Conservation (phyloP, 2,329 filamentous ascomycete species). For the Alternaria longipes region DNA sequence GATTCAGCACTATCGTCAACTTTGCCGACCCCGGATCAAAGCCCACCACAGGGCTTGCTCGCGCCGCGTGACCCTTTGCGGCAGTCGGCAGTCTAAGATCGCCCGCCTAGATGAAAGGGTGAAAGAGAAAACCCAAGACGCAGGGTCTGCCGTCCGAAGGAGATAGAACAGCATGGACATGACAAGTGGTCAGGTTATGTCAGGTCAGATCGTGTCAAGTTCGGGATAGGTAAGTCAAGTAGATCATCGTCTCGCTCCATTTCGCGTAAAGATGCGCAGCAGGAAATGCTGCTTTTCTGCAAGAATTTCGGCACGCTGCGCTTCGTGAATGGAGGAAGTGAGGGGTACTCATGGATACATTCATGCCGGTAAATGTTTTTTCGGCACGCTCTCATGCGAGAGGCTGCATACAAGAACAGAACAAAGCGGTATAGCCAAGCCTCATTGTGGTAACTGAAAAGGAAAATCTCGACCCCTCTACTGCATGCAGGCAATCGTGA, state of each 20-base stretch:
- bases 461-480: neutral
- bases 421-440: neutral
- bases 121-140: neutral
- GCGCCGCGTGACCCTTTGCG: conserved; percentile 15
- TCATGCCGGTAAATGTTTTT: conserved; percentile 4
- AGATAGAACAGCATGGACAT: conserved; percentile 9
- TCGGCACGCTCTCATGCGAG: neutral
- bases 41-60: conserved; percentile 2
- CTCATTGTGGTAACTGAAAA: neutral
- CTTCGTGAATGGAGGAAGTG: conserved; percentile 1
- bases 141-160: conserved; percentile 2
- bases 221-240: neutral
- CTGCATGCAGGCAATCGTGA: conserved; percentile 6
- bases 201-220: conserved; percentile 6
- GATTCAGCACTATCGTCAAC: conserved; percentile 5
- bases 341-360: neutral
- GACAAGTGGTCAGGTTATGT: conserved; percentile 12
- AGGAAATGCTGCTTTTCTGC: neutral
- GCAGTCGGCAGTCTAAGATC: conserved; percentile 11
- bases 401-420: conserved; percentile 1
- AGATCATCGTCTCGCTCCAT: neutral
- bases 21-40: conserved; percentile 12
- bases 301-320: conserved; percentile 4
- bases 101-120: conserved; percentile 4
- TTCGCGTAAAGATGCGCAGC: neutral